phyloP scores from a whole-genome alignment of 148 eudicot genomes.

The Beta vulgaris region DNA sequence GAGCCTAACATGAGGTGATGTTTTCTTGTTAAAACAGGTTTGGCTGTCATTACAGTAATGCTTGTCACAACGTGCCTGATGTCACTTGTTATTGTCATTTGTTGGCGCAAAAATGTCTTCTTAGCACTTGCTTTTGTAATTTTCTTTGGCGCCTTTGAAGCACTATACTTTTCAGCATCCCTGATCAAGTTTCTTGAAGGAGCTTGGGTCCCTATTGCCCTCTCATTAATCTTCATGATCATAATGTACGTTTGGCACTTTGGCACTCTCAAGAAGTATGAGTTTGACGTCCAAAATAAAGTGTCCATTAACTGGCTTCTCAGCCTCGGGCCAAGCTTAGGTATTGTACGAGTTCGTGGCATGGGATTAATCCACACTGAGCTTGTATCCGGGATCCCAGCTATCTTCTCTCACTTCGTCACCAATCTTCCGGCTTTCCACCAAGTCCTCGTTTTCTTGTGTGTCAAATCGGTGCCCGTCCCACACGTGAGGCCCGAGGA shows the following conservation, averaged over 20 bases:
- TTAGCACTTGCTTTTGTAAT: conserved; percentile 66
- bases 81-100: conserved; percentile 87
- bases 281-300: conserved; percentile 82
- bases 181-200: conserved; percentile 92
- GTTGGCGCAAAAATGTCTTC: conserved; percentile 71
- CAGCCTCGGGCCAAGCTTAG: conserved; percentile 71
- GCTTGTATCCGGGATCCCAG: conserved; percentile 91
- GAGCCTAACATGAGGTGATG: neutral
- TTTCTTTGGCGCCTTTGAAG: conserved; percentile 84
- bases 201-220: conserved; percentile 94
- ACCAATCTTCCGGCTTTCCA: conserved; percentile 98
- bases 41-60: conserved; percentile 98
- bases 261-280: conserved; percentile 74
- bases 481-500: conserved; percentile 82
- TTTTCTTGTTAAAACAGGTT: conserved; percentile 47
- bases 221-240: conserved; percentile 60
- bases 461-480: conserved; percentile 74
- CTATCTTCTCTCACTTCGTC: conserved; percentile 92
- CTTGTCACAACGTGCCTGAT: conserved; percentile 95
- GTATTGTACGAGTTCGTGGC: conserved; percentile 86
- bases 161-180: conserved; percentile 89
- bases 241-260: conserved; percentile 85
- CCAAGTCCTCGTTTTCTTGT: conserved; percentile 77
- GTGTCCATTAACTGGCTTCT: conserved; percentile 94
- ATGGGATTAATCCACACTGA: conserved; percentile 90